These are phyloP conservation scores for Cinchona pubescens DNA, from an alignment of 257 asterid genomes.

Conservation along the genomic window DNA sequence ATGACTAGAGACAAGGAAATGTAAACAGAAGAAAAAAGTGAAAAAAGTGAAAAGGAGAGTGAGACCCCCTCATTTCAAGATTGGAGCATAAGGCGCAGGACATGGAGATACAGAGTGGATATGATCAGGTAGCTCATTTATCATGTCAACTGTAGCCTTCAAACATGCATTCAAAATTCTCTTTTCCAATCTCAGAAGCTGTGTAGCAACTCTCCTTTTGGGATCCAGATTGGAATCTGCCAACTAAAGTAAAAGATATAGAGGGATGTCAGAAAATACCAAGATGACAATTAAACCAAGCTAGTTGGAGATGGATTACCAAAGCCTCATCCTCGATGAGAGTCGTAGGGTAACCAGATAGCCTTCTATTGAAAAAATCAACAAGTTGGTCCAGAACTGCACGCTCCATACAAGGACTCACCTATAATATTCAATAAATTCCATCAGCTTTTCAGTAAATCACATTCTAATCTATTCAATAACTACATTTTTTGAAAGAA, in stretches of 20 bases:
- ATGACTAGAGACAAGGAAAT: neutral
- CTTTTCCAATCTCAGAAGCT: constrained; percentile 82
- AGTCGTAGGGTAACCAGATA: constrained; percentile 77
- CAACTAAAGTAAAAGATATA: constrained; percentile 45
- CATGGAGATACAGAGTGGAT: constrained; percentile 81
- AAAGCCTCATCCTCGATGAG: constrained; percentile 72
- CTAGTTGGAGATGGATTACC: constrained; percentile 42
- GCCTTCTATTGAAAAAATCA: constrained; percentile 62
- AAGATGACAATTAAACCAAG: neutral
- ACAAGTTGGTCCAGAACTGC: constrained; percentile 93
- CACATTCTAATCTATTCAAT: neutral
- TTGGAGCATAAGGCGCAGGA: constrained; percentile 88
- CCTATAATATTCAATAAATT: constrained; percentile 33
- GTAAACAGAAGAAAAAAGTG: constrained; percentile 15
- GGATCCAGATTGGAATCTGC: constrained; percentile 67
- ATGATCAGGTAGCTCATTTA: constrained; percentile 79
- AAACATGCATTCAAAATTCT: constrained; percentile 73
- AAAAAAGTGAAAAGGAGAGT: constrained; percentile 1
- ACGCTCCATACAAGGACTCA: constrained; percentile 89
- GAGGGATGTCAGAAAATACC: neutral
- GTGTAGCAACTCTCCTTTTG: constrained; percentile 81
- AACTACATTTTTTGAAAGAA: neutral
- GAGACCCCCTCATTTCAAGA: constrained; percentile 57
- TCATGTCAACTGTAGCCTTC: constrained; percentile 66
- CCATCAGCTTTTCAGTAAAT: neutral